These are phyloP conservation scores for Cucurbita argyrosperma DNA, from an alignment of 306 rosid species.

Conservation along the genomic window DNA sequence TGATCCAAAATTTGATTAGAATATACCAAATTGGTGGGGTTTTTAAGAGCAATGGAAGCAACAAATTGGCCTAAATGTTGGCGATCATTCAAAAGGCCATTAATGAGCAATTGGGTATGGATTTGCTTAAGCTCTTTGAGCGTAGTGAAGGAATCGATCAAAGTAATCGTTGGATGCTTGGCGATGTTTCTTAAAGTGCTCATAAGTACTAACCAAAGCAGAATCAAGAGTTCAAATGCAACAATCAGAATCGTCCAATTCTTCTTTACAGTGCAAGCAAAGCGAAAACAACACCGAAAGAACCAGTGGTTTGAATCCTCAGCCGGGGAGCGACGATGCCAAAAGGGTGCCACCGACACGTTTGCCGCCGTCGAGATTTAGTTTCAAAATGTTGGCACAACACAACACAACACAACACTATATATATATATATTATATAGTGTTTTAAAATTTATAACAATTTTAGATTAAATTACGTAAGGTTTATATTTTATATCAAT, in stretches of 20 bases:
- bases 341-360: no score
- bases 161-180: slow-evolving; percentile 25
- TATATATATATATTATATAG: no score
- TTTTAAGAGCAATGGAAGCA: slow-evolving; percentile 19
- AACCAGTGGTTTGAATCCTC: not conserved
- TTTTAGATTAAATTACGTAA: no score
- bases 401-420: no score
- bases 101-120: slow-evolving; percentile 25
- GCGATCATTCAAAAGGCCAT: slow-evolving; percentile 16
- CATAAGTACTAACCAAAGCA: slow-evolving; percentile 3
- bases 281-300: not conserved
- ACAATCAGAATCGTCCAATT: not conserved
- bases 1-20: slow-evolving; percentile 17
- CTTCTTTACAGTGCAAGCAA: not conserved
- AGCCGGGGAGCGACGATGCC: no score
- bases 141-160: slow-evolving; percentile 16
- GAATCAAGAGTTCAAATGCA: not conserved
- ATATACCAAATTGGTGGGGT: slow-evolving; percentile 15
- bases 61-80: slow-evolving; percentile 21
- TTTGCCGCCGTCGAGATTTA: no score
- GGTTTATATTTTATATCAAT: no score
- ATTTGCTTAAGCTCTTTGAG: slow-evolving; percentile 32
- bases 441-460: no score
- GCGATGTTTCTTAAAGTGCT: slow-evolving; percentile 18
- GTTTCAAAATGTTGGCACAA: no score